These are phyloP conservation scores for Mycena latifolia DNA, from an alignment of 768 basidiomycete species.

Conservation along the genomic window DNA sequence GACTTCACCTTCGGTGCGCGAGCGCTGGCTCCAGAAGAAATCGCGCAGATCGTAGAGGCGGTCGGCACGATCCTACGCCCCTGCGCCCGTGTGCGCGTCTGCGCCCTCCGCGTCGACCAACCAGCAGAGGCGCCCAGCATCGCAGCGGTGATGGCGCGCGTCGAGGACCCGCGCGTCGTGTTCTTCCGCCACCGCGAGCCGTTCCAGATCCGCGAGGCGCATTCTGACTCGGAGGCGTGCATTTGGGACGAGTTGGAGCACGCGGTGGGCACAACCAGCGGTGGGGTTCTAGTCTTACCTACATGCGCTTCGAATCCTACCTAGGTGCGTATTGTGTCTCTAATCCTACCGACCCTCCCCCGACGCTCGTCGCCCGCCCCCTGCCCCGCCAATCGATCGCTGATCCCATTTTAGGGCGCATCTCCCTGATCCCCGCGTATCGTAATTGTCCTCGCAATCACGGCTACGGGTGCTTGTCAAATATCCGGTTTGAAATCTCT, in stretches of 20 bases:
- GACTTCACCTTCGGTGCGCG: constrained; percentile 50
- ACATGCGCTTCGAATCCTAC: no score
- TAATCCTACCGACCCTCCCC: no score
- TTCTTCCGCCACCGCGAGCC: constrained; percentile 53
- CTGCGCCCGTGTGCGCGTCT: constrained; percentile 43
- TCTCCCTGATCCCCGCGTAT: no score
- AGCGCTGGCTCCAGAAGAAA: constrained; percentile 36
- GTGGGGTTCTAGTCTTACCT: no score
- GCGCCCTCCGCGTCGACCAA: constrained; percentile 47
- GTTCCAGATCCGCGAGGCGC: constrained; percentile 53
- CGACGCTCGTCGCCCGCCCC: no score
- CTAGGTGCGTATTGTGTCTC: no score
- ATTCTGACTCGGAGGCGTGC: constrained; percentile 45
- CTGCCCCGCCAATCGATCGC: no score
- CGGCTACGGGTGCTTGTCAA: no score
- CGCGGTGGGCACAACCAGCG: no score
- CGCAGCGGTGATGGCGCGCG: constrained; percentile 20
- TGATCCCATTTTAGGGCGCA: no score
- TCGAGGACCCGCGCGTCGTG: constrained; percentile 50
- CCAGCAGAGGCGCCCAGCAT: constrained; percentile 24
- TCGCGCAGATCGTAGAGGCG: constrained; percentile 39
- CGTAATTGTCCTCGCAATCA: no score
- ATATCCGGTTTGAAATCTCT: no score
- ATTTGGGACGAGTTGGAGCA: constrained; percentile 51
- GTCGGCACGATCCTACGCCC: constrained; percentile 40